phyloP scores from a whole-genome alignment of 1,139 yeast genomes.

The Arxiozyma bovina region DNA sequence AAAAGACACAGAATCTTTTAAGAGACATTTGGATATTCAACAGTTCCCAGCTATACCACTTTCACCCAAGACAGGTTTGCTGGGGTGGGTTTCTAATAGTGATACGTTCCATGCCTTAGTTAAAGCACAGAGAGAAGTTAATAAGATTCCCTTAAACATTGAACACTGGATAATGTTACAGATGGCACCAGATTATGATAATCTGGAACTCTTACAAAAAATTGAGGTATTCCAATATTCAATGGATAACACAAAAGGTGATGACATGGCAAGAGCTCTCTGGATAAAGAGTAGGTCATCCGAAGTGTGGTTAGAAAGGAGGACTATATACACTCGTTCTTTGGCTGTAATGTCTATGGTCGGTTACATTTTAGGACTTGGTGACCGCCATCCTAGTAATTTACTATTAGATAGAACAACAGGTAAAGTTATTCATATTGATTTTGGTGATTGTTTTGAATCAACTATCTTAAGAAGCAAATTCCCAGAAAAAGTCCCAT shows the following conservation, averaged over 20 bases:
- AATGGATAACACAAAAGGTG: constrained; percentile 89
- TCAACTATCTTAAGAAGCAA: constrained; percentile 95
- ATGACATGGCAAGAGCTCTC: constrained; percentile 86
- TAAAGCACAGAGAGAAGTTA: constrained; percentile 83
- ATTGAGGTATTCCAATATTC: constrained; percentile 97
- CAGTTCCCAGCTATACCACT: constrained; percentile 88
- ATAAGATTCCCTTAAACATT: constrained; percentile 80
- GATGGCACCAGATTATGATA: constrained; percentile 97
- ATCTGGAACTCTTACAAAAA: constrained; percentile 76
- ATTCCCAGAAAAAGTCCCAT: constrained; percentile 97
- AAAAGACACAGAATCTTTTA: constrained; percentile 92
- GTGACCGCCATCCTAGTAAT: constrained; percentile 97
- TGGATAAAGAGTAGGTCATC: constrained; percentile 96
- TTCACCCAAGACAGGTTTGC: constrained; percentile 91
- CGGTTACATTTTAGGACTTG: constrained; percentile 90
- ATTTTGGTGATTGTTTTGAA: constrained; percentile 98
- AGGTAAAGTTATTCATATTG: constrained; percentile 94
- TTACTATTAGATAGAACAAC: constrained; percentile 89
- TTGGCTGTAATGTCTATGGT: constrained; percentile 98
- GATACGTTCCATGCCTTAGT: constrained; percentile 94
- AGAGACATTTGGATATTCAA: constrained; percentile 88
- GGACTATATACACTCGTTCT: constrained; percentile 92
- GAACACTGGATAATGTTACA: constrained; percentile 94
- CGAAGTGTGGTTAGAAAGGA: constrained; percentile 94
- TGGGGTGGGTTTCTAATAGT: constrained; percentile 96